Percentiles rank a stretch among this genome's conserved stretches.
Evolutionary conservation across 2,329 filamentous ascomycete genomes (phyloP).

Genomic region (Pseudogymnoascus sp.): DNA sequence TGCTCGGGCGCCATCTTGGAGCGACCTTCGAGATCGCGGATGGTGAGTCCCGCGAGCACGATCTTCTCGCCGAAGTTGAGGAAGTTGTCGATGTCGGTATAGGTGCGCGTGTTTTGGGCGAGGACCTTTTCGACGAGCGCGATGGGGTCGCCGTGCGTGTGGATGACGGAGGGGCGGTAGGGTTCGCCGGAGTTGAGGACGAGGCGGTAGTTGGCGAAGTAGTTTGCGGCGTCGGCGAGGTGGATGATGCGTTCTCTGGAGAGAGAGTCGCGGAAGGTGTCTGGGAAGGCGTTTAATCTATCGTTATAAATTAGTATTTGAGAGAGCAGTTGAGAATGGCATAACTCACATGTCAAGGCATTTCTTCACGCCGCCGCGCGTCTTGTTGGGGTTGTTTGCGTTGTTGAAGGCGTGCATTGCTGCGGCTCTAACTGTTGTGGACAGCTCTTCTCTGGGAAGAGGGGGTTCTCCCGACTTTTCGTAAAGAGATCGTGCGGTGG

Average conservation of each 20-base stretch:
- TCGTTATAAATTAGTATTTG: not conserved
- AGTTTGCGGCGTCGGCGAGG: conserved; percentile 64
- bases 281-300: conserved; percentile 57
- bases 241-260: conserved; percentile 50
- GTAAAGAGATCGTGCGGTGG: conserved; percentile 54
- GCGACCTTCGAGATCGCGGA: conserved; percentile 15
- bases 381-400: conserved; percentile 72
- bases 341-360: conserved; percentile 61
- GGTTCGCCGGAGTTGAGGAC: conserved; percentile 73
- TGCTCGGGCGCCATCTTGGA: conserved; percentile 14
- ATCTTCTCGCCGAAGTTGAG: conserved; percentile 61
- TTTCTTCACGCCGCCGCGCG: conserved; percentile 67
- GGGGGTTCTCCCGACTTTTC: conserved; percentile 42
- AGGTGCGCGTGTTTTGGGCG: conserved; percentile 66
- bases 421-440: conserved; percentile 52
- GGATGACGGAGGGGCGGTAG: conserved; percentile 68
- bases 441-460: conserved; percentile 43
- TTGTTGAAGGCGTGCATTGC: conserved; percentile 70
- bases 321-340: not conserved
- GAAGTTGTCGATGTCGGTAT: conserved; percentile 66
- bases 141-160: conserved; percentile 68
- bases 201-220: conserved; percentile 66
- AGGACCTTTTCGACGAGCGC: conserved; percentile 65
- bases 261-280: conserved; percentile 44
- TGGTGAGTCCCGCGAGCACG: conserved; percentile 47